These are phyloP conservation scores for Candida corydali DNA, from an alignment of 805 yeast genomes.

Conservation along the genomic window DNA sequence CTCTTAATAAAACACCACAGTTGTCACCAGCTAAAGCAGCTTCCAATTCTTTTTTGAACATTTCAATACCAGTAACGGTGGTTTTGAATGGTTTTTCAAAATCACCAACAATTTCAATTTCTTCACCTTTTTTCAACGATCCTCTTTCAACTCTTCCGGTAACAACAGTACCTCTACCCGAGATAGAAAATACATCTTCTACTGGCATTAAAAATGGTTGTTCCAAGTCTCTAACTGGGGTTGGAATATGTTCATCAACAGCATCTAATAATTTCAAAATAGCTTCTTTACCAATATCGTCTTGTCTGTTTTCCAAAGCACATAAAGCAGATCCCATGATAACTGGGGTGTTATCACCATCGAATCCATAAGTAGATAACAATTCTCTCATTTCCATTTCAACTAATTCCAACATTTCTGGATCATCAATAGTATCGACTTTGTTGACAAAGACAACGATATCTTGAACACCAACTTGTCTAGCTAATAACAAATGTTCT, in stretches of 20 bases:
- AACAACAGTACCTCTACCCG: constrained; percentile 99
- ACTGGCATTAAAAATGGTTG: constrained; percentile 96
- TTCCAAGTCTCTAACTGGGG: constrained; percentile 93
- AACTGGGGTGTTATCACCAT: constrained; percentile 97
- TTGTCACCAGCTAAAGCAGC: constrained; percentile 99
- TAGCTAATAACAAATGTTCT: constrained; percentile 95
- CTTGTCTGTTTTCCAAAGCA: constrained; percentile 83
- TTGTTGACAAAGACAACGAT: constrained; percentile 97
- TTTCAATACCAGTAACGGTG: constrained; percentile 96
- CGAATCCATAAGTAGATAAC: constrained; percentile 85
- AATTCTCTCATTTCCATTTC: constrained; percentile 99
- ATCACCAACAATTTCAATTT: constrained; percentile 93
- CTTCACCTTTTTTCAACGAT: constrained; percentile 95
- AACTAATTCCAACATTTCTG: constrained; percentile 98
- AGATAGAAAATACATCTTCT: constrained; percentile 95
- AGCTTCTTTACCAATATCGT: constrained; percentile 89
- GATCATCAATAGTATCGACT: constrained; percentile 96
- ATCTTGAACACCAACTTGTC: constrained; percentile 99
- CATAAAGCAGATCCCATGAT: constrained; percentile 98
- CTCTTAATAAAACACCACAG: constrained; percentile 96
- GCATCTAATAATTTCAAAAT: constrained; percentile 82
- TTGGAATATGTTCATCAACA: constrained; percentile 92
- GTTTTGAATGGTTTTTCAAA: constrained; percentile 84
- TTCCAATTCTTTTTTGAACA: constrained; percentile 98
- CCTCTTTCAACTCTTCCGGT: constrained; percentile 99